These are phyloP conservation scores for Aechmea fasciata DNA, from an alignment of 176 grass and related monocot species.

Conservation along the genomic window DNA sequence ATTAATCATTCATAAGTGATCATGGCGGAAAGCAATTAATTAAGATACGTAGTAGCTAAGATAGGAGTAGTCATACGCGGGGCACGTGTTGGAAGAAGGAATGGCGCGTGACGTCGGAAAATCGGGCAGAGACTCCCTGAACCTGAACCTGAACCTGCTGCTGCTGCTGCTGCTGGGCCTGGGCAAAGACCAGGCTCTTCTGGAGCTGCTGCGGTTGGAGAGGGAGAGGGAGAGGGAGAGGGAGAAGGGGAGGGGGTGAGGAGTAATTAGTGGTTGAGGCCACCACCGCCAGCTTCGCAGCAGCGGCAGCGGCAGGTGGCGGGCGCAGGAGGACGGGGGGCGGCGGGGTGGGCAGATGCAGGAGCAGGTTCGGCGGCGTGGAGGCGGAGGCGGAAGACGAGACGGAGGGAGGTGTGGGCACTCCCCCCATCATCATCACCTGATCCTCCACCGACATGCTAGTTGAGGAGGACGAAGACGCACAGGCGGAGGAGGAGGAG, in stretches of 20 bases:
- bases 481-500: no score
- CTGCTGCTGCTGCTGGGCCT: neutral
- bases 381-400: constrained; percentile 38
- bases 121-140: no score
- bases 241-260: neutral
- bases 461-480: no score
- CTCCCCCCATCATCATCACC: constrained; percentile 20
- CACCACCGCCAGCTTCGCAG: neutral
- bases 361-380: constrained; percentile 23
- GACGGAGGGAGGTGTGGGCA: constrained; percentile 30
- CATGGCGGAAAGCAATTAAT: no score
- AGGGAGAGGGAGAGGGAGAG: constrained; percentile 5
- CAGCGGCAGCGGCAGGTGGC: constrained; percentile 12
- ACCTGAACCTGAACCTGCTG: no score
- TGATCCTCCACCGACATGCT: constrained; percentile 32
- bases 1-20: no score
- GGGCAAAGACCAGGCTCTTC: neutral
- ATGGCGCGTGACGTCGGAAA: no score
- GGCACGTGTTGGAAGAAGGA: no score
- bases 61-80: no score
- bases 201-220: neutral
- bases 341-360: constrained; percentile 26
- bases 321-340: constrained; percentile 27
- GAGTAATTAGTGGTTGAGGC: neutral
- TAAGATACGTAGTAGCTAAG: no score